These are phyloP conservation scores for Ustulina deusta DNA, from an alignment of 2,329 filamentous ascomycete genomes.

Conservation along the genomic window DNA sequence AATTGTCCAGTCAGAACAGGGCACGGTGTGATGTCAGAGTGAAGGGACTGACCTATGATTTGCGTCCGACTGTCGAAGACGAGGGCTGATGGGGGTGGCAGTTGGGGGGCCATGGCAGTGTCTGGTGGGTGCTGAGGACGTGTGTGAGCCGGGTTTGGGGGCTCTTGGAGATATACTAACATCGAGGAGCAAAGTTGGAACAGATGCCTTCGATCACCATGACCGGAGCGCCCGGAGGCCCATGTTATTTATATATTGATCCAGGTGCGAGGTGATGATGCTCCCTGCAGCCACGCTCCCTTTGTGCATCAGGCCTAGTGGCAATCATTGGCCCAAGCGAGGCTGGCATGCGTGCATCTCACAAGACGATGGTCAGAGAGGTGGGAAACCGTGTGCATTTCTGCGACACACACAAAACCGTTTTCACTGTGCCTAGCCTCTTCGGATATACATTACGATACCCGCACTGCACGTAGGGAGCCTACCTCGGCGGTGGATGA, in stretches of 20 bases:
- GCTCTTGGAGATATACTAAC: constrained; percentile 43
- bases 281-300: constrained; percentile 39
- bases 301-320: constrained; percentile 29
- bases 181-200: constrained; percentile 40
- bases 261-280: constrained; percentile 31
- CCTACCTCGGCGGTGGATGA: constrained; percentile 23
- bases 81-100: constrained; percentile 21
- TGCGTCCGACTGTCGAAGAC: constrained; percentile 46
- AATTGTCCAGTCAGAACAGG: constrained; percentile 30
- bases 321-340: constrained; percentile 18
- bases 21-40: constrained; percentile 20
- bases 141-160: constrained; percentile 26
- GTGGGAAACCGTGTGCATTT: constrained; percentile 10
- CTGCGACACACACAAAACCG: constrained; percentile 19
- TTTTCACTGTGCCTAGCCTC: constrained; percentile 16
- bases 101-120: constrained; percentile 40
- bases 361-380: constrained; percentile 15
- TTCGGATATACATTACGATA: constrained; percentile 11
- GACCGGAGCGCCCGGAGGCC: constrained; percentile 14
- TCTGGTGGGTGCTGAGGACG: constrained; percentile 30
- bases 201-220: constrained; percentile 9
- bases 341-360: constrained; percentile 20
- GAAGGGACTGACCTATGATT: constrained; percentile 44
- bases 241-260: constrained; percentile 42
- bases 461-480: constrained; percentile 12